Base-by-base conservation (phyloP, 148 eudicot genomes). In the Camellia lanceoleosa region DNA sequence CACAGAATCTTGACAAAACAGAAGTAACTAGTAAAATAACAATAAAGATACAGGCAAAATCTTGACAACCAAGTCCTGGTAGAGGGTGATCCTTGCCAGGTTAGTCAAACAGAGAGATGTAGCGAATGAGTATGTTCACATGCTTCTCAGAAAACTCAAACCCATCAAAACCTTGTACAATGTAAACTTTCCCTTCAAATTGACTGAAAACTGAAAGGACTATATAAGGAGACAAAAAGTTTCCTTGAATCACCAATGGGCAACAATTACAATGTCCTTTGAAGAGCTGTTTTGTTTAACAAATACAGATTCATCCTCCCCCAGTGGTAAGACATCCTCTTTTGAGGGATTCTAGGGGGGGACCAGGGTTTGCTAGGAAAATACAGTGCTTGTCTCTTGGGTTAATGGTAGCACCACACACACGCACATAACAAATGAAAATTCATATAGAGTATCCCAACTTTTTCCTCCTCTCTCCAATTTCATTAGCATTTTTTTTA, bases 121-220 rank as follows among this genome's bases (percentile, higher is more conserved):
- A 0, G 5, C n/a, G 23, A 52, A 54, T 19, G 60, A 42, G 12
- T 23, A 73, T 20, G n/a, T 55, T 5, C 41, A 5, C 20, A 56
- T n/a, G 62, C 62, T 73, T 52, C 62, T 49, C 12, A n/a, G 74
- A 49, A 5, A 71, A 71, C 74, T 71, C 41, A 14, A 30, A 49
- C 58, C 19, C 19, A 9, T 46, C 62, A 73, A 23, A 73, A 11
- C 76, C 76, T 52, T 54, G 76, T 13, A n/a, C 46, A 73, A 30
- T 12, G 0, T 14, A 51, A 71, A 49, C 42, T 71, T 51, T 73
- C 58, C 7, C 58, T 49, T 14, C 19, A 69, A 7, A 44, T 12
- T 4, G 47, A n/a, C 23, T 10, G 10, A 70, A 47, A 47, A 47
- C 38, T 9, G 19, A 47, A 47, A 19, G 1, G 74, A 12, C 18